Evolutionary conservation across 2,329 filamentous ascomycete species (phyloP).

Genomic region (Laburnicola sp.): DNA sequence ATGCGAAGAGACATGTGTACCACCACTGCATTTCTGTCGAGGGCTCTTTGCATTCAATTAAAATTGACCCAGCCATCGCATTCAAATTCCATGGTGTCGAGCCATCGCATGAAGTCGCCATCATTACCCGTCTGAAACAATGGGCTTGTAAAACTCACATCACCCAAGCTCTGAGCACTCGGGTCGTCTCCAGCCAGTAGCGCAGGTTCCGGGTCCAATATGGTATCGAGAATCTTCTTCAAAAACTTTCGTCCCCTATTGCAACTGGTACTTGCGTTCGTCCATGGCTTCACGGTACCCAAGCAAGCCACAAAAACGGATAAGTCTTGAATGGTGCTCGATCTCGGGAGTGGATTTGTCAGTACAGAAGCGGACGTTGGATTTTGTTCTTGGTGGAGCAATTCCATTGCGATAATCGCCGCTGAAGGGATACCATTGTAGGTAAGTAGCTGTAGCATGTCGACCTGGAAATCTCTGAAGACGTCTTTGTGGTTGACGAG

Average conservation of each 20-base stretch:
- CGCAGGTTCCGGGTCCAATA: slow-evolving; percentile 37
- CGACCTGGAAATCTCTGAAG: slow-evolving; percentile 49
- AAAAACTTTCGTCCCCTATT: slow-evolving; percentile 48
- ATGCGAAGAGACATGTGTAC: too few species aligned
- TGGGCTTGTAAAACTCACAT: slow-evolving; percentile 41
- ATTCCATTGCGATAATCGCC: slow-evolving; percentile 48
- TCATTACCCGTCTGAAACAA: slow-evolving; percentile 43
- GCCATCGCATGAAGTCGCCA: slow-evolving; percentile 50
- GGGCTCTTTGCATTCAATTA: slow-evolving; percentile 13
- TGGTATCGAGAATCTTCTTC: slow-evolving; percentile 49
- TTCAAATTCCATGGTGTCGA: slow-evolving; percentile 50
- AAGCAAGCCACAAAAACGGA: slow-evolving; percentile 51
- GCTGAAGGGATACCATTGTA: slow-evolving; percentile 49
- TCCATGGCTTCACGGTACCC: slow-evolving; percentile 44
- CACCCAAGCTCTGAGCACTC: slow-evolving; percentile 16
- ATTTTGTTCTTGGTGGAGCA: slow-evolving; percentile 49
- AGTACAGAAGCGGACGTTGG: slow-evolving; percentile 21
- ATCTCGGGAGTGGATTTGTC: slow-evolving; percentile 44
- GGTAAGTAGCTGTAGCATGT: slow-evolving; percentile 45
- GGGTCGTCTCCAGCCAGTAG: slow-evolving; percentile 4
- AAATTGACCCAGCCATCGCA: slow-evolving; percentile 39
- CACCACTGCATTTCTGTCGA: too few species aligned
- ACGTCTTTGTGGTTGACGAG: slow-evolving; percentile 45
- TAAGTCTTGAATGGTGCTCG: slow-evolving; percentile 51
- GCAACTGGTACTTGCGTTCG: slow-evolving; percentile 47